phyloP scores from a whole-genome alignment of 371 early-diverging fungal species.

The Mucor sp. region DNA sequence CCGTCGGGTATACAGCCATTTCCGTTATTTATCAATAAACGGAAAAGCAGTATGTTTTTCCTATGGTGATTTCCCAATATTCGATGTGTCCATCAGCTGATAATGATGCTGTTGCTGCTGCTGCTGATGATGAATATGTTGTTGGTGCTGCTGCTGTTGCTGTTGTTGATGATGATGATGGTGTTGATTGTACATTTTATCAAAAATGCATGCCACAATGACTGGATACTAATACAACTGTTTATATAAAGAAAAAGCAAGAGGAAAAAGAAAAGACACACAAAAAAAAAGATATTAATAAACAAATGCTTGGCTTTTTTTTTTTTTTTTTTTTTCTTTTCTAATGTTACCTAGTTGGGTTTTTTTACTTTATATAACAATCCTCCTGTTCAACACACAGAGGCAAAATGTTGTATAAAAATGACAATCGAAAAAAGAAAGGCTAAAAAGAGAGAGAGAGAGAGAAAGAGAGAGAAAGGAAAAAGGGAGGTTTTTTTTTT shows the following conservation, averaged over 20 bases:
- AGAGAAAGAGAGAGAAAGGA: conserved; percentile 6
- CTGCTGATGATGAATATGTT: conserved; percentile 14
- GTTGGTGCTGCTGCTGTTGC: conserved; percentile 17
- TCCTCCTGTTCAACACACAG: background rate
- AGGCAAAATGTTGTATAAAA: background rate
- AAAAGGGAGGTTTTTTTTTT: conserved; percentile 1
- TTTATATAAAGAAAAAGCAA: background rate
- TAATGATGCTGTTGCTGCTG: conserved; percentile 11
- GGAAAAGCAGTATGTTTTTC: too few species aligned
- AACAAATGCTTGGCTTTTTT: conserved; percentile 4
- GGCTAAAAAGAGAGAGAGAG: conserved; percentile 6
- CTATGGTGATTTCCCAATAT: too few species aligned
- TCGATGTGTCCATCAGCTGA: conserved; percentile 8
- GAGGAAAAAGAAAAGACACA: background rate
- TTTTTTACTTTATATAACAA: background rate
- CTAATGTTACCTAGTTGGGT: background rate
- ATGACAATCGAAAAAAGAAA: background rate
- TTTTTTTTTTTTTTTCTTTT: background rate
- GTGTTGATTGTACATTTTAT: conserved; percentile 23
- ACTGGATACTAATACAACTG: background rate
- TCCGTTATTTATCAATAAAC: too few species aligned
- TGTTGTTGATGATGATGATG: conserved; percentile 17
- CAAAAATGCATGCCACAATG: background rate
- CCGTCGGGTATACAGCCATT: too few species aligned
- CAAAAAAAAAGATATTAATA: conserved; percentile 1